Evolutionary conservation across 2,329 filamentous ascomycete species (phyloP).

Genomic region (Fonsecaea multimorphosa): DNA sequence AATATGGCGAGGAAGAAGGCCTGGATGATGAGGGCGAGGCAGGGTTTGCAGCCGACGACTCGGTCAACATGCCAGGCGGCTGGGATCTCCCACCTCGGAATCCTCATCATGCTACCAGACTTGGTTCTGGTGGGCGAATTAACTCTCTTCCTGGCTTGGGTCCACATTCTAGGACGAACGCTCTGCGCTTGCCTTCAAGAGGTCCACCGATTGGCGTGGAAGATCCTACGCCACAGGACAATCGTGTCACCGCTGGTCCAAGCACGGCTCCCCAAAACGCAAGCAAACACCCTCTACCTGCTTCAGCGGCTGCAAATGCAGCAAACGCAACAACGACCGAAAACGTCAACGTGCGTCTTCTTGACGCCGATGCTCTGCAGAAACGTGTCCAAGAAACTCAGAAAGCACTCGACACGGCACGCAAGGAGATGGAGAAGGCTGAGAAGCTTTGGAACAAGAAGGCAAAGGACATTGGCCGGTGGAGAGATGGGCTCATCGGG

Average conservation of each 20-base stretch:
- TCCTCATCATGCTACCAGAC: constrained; percentile 7
- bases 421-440: constrained; percentile 66
- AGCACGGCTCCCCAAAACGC: constrained; percentile 1
- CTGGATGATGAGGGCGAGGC: constrained; percentile 23
- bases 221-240: background rate
- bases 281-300: background rate
- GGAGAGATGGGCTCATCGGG: constrained; percentile 34
- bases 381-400: constrained; percentile 50
- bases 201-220: constrained; percentile 1
- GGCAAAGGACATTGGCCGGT: constrained; percentile 36
- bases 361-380: constrained; percentile 51
- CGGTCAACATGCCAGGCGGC: constrained; percentile 30
- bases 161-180: constrained; percentile 28
- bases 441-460: constrained; percentile 49
- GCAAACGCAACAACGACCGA: background rate
- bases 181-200: constrained; percentile 13
- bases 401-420: constrained; percentile 74
- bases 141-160: constrained; percentile 27
- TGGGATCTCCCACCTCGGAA: constrained; percentile 23
- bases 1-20: constrained; percentile 26
- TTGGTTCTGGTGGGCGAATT: constrained; percentile 12
- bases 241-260: constrained; percentile 3
- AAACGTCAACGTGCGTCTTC: constrained; percentile 44
- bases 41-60: constrained; percentile 9
- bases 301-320: background rate